Evolutionary conservation across 257 asterid genomes (phyloP), one percentile per base, ranked within the genome.

Genomic region (Fraxinus quadrangulata): DNA sequence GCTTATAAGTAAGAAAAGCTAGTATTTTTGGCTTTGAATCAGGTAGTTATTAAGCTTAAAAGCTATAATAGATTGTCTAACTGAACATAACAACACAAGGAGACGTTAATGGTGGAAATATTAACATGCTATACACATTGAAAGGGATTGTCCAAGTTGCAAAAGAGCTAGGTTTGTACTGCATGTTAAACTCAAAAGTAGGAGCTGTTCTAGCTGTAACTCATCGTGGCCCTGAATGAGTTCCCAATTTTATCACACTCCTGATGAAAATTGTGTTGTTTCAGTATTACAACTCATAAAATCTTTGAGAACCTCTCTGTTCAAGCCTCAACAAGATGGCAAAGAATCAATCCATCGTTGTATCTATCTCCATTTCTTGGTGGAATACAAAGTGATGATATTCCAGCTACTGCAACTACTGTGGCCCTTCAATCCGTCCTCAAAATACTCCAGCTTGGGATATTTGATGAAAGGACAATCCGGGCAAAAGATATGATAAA

Each of bases 121-220:
- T 37, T 37, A 6, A 37, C 6, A 6, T 37, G 42, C 42, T 37
- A 37, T 59, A 21, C 6, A 1, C 6, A 56, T 19, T 7, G 16
- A 21, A 56, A 56, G 49, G 49, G 49, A 40, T 40, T 40, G 2
- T 40, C 8, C 36, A 31, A 65, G 10, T 34, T 7, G 51, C 33
- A 13, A 93, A 86, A 80, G 97, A 93, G 61, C 78, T 90, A 4
- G 99, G 96, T 39, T 37, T 95, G 23, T 93, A 98, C 1, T 95
- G 99, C 90, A 91, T 90, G 90, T 89, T 95, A 40, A 95, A 93
- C 87, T 87, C 99, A 0, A 96, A 95, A 81, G 88, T 95, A 37
- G 97, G 97, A 23, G 94, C 97, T 3, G 83, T 95, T 34, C 89
- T 95, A 6, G 98, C 98, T 17, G 94, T 90, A 24, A 84, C 91